Evolutionary conservation across 1,284 basidiomycete species (phyloP).

Genomic region (Cutaneotrichosporon sp.): DNA sequence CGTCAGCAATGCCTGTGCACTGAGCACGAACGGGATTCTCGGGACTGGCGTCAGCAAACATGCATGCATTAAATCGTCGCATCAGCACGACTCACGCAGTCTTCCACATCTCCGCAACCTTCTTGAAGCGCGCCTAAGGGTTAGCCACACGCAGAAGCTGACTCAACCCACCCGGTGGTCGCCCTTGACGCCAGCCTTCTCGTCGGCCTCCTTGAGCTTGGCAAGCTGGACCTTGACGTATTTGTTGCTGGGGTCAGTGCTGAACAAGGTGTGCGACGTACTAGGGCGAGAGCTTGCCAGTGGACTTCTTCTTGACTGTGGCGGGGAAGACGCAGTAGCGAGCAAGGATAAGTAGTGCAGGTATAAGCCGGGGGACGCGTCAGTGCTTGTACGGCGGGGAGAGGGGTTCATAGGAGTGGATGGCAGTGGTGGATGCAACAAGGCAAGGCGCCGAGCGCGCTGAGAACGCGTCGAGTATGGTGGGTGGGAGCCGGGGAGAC

Average conservation of each 20-base stretch:
- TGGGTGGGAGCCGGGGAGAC: neutral
- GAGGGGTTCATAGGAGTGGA: no score
- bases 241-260: slow-evolving; percentile 32
- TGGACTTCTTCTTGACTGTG: slow-evolving; percentile 26
- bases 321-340: neutral
- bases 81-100: slow-evolving; percentile 32
- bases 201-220: slow-evolving; percentile 45
- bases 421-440: neutral
- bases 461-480: neutral
- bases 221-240: slow-evolving; percentile 48
- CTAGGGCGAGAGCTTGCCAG: slow-evolving; percentile 39
- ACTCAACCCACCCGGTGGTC: slow-evolving; percentile 39
- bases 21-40: slow-evolving; percentile 44
- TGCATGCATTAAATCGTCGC: neutral
- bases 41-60: slow-evolving; percentile 20
- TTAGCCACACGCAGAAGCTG: neutral
- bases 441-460: neutral
- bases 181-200: slow-evolving; percentile 40
- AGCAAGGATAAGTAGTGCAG: neutral
- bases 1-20: neutral
- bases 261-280: slow-evolving; percentile 22
- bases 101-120: slow-evolving; percentile 40
- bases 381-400: neutral
- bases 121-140: slow-evolving; percentile 42
- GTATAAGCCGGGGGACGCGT: neutral